Conservation (phyloP, 768 basidiomycete genomes). For the Exsudoporus frostii region DNA sequence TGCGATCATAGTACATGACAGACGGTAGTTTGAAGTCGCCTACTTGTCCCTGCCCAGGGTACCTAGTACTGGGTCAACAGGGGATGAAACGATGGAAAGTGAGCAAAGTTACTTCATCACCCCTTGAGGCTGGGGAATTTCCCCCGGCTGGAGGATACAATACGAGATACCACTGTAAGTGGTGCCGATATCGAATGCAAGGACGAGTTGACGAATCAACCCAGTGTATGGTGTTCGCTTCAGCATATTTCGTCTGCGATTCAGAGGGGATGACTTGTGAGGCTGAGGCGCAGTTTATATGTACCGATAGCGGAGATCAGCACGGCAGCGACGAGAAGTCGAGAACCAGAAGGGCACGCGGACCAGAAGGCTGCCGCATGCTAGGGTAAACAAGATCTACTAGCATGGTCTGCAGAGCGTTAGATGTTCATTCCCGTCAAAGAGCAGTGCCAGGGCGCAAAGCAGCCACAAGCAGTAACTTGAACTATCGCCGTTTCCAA, state of each 20-base stretch:
- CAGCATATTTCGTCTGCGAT: slow-evolving; percentile 19
- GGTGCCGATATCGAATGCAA: slow-evolving; percentile 39
- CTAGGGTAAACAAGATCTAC: not conserved
- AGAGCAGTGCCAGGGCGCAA: not conserved
- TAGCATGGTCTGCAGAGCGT: not conserved
- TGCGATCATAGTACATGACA: slow-evolving; percentile 41
- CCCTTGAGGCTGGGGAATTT: slow-evolving; percentile 22
- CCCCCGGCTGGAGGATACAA: slow-evolving; percentile 36
- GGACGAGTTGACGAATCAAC: slow-evolving; percentile 28
- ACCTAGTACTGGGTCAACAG: slow-evolving; percentile 17
- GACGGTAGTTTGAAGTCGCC: slow-evolving; percentile 46
- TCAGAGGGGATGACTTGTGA: not conserved
- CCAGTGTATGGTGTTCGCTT: slow-evolving; percentile 35
- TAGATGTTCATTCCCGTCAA: slow-evolving; percentile 2
- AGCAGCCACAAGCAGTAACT: too few relatives aligned
- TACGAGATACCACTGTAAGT: slow-evolving; percentile 36
- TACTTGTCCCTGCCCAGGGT: slow-evolving; percentile 37
- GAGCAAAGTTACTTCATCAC: slow-evolving; percentile 12
- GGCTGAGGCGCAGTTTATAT: slow-evolving; percentile 4
- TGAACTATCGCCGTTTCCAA: too few relatives aligned
- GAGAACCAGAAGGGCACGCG: not conserved
- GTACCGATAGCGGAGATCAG: not conserved
- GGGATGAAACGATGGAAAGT: too few relatives aligned
- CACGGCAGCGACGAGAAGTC: not conserved
- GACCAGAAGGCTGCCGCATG: not conserved